These are phyloP conservation scores for Xylaria sp. DNA, from an alignment of 2,329 filamentous ascomycete species.

Conservation along the genomic window DNA sequence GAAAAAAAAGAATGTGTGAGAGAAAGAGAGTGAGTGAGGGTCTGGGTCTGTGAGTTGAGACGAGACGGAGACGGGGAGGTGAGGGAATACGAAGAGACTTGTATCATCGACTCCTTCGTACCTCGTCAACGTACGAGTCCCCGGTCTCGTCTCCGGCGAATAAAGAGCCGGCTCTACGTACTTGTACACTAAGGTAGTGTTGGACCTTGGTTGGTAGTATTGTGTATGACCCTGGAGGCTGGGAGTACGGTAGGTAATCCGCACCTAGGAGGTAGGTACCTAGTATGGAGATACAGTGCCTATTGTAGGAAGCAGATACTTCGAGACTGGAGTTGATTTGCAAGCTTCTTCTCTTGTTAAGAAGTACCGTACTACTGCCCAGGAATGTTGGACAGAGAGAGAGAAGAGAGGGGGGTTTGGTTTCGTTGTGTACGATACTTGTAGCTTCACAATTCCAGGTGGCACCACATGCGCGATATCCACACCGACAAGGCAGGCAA, in stretches of 20 bases:
- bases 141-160: slow-evolving; percentile 1
- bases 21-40: not conserved
- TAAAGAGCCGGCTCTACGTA: slow-evolving; percentile 6
- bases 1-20: not conserved
- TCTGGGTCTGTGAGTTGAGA: not conserved
- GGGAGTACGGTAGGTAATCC: not conserved
- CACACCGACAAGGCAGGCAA: slow-evolving; percentile 24
- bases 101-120: not conserved
- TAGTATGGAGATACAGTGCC: not conserved
- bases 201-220: too few relatives aligned
- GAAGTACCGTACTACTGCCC: not conserved
- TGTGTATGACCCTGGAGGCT: not conserved
- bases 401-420: not conserved
- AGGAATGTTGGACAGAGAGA: not conserved
- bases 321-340: too few relatives aligned
- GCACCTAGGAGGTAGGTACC: too few relatives aligned
- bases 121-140: slow-evolving; percentile 7
- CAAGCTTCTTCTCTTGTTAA: too few relatives aligned
- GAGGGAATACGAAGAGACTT: not conserved
- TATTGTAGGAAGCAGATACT: too few relatives aligned
- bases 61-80: not conserved
- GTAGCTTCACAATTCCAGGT: slow-evolving; percentile 7
- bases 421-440: not conserved
- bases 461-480: slow-evolving; percentile 21
- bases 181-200: slow-evolving; percentile 7